These are phyloP conservation scores for Solanum aculeatissimum DNA, from an alignment of 305 asterid genomes.

Conservation along the genomic window DNA sequence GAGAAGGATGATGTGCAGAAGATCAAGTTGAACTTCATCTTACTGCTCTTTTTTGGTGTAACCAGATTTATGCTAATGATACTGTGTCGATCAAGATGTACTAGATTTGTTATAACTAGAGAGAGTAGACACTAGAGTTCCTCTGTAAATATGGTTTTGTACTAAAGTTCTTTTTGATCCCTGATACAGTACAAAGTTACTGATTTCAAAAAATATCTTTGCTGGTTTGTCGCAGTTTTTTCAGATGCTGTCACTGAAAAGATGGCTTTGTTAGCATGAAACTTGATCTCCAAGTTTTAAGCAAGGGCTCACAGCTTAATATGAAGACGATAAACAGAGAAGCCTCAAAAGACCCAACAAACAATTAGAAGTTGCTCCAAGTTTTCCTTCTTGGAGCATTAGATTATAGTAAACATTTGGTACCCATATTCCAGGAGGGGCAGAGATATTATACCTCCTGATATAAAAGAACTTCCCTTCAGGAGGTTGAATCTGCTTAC, in stretches of 20 bases:
- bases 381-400: neutral
- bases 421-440: neutral
- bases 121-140: too few species aligned
- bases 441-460: neutral
- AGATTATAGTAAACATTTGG: neutral
- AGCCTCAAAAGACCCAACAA: neutral
- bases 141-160: too few species aligned
- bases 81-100: too few species aligned
- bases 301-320: neutral
- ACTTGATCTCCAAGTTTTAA: neutral
- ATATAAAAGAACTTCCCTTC: neutral
- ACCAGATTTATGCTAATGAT: too few species aligned
- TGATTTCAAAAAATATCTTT: neutral
- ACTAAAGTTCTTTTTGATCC: too few species aligned
- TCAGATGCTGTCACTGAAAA: neutral
- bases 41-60: too few species aligned
- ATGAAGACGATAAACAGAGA: neutral
- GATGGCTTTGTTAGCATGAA: neutral
- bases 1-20: too few species aligned
- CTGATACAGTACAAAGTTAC: too few species aligned
- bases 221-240: neutral
- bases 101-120: too few species aligned
- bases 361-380: neutral
- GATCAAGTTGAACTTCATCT: too few species aligned
- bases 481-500: neutral